Evolutionary conservation across 164 flowering plant species (phyloP).

Genomic region (Aristolochia fimbriata): DNA sequence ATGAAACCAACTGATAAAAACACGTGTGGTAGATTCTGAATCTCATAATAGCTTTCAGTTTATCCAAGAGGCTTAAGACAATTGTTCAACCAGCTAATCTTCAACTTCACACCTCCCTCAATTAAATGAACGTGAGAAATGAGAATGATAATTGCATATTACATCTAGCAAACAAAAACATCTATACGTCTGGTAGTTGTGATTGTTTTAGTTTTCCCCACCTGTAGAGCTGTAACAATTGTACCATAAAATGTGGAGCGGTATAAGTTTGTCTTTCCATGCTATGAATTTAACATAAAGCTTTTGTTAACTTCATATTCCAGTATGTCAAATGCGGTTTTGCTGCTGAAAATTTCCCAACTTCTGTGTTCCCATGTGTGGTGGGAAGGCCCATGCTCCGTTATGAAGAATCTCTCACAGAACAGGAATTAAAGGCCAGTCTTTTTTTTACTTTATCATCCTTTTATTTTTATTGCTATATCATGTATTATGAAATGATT

Average conservation of each 20-base stretch:
- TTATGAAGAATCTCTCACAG: conserved; percentile 83
- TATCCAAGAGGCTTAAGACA: too few relatives aligned
- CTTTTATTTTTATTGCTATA: too few relatives aligned
- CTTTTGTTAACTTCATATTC: conserved; percentile 13
- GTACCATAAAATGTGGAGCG: neutral
- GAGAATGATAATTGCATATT: too few relatives aligned
- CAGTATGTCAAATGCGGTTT: conserved; percentile 99
- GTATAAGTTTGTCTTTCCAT: neutral
- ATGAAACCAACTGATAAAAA: too few relatives aligned
- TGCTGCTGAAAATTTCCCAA: conserved; percentile 96
- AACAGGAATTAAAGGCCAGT: conserved; percentile 73
- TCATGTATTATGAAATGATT: too few relatives aligned
- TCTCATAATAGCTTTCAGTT: too few relatives aligned
- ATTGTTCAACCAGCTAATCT: too few relatives aligned
- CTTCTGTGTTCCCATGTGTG: conserved; percentile 94
- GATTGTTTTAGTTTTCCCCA: neutral
- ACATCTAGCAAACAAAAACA: too few relatives aligned
- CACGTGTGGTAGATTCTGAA: too few relatives aligned
- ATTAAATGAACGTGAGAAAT: too few relatives aligned
- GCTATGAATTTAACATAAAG: neutral
- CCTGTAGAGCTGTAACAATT: neutral
- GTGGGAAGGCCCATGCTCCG: conserved; percentile 93
- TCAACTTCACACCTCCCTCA: too few relatives aligned
- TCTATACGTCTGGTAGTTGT: neutral
- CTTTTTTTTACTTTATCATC: neutral